These are phyloP conservation scores for Colletotrichum euphorbiae DNA, from an alignment of 2,329 filamentous ascomycete genomes.

Conservation along the genomic window DNA sequence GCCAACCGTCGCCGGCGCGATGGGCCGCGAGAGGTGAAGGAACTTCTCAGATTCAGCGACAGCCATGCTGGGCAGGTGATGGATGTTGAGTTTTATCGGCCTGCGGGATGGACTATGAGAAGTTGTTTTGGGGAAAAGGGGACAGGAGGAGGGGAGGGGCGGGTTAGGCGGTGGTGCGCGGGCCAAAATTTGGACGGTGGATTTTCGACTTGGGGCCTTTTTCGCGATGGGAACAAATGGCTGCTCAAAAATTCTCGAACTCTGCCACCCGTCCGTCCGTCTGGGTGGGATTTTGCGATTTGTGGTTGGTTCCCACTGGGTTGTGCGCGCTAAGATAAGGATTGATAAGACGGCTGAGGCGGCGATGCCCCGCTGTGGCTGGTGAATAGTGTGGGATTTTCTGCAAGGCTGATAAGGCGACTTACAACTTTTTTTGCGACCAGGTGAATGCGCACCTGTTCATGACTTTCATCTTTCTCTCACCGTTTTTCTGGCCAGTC, in stretches of 20 bases:
- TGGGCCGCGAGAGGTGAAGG: constrained; percentile 92
- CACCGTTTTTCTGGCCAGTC: background rate
- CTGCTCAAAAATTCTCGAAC: constrained; percentile 31
- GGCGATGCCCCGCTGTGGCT: constrained; percentile 42
- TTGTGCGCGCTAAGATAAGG: constrained; percentile 68
- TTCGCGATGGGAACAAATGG: constrained; percentile 30
- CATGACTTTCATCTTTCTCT: background rate
- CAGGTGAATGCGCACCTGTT: constrained; percentile 11
- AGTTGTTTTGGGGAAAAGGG: constrained; percentile 40
- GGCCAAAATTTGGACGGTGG: constrained; percentile 42
- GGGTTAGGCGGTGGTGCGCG: constrained; percentile 27
- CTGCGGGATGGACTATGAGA: constrained; percentile 35
- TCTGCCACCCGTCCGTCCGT: constrained; percentile 42
- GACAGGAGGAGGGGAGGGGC: constrained; percentile 33
- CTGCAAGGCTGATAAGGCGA: constrained; percentile 39
- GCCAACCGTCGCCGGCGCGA: constrained; percentile 83
- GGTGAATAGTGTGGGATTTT: constrained; percentile 39
- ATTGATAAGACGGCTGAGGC: constrained; percentile 43
- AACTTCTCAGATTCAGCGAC: constrained; percentile 79
- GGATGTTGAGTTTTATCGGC: constrained; percentile 17
- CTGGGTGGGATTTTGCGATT: constrained; percentile 53
- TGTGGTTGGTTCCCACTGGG: constrained; percentile 56
- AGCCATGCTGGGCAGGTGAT: constrained; percentile 76
- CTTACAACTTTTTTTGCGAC: constrained; percentile 39
- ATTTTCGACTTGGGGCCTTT: constrained; percentile 36